Evolutionary conservation across 192 early-diverging fungal genomes (phyloP).

Genomic region (Neocallimastix lanati): DNA sequence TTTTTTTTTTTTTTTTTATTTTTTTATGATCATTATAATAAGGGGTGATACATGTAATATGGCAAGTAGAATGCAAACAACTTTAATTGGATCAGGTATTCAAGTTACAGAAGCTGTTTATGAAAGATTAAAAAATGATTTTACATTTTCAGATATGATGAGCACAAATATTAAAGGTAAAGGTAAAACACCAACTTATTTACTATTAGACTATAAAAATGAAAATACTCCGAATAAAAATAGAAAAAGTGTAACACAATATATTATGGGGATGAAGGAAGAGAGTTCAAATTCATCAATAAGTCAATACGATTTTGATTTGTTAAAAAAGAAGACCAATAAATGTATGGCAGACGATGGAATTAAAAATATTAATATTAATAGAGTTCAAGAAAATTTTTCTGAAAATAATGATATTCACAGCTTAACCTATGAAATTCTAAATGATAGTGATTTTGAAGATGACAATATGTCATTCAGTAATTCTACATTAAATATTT

Average conservation of each 20-base stretch:
- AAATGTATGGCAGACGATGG: background rate
- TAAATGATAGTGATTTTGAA: background rate
- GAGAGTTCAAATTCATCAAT: background rate
- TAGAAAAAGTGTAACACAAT: background rate
- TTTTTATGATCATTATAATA: background rate
- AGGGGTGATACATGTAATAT: background rate
- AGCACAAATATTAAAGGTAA: background rate
- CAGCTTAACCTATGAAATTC: background rate
- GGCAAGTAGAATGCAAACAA: background rate
- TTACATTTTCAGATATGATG: background rate
- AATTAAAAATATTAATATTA: background rate
- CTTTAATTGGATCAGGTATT: background rate
- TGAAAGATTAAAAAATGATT: background rate
- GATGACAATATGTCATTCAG: background rate
- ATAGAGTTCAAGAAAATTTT: no score
- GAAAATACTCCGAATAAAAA: background rate
- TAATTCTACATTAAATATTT: background rate
- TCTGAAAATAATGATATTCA: background rate
- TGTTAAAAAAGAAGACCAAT: background rate
- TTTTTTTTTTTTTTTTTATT: no score
- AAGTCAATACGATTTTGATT: background rate
- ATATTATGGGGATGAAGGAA: background rate
- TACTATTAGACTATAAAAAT: background rate
- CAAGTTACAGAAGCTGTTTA: background rate
- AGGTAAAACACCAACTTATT: background rate